These are phyloP conservation scores for Tuber indicum DNA, from an alignment of 495 filamentous ascomycete species.

Conservation along the genomic window DNA sequence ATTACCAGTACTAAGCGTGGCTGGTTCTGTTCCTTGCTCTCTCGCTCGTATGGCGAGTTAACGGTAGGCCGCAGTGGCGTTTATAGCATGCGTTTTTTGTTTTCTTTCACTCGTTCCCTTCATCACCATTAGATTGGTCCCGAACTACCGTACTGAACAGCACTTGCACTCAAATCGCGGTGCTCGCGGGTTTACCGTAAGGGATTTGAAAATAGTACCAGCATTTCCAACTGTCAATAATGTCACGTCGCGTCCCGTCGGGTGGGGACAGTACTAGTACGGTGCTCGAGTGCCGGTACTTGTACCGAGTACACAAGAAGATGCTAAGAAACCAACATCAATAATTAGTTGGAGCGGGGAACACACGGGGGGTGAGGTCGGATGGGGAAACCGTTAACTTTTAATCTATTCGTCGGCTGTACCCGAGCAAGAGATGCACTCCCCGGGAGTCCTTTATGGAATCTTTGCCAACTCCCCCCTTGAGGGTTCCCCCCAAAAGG, in stretches of 20 bases:
- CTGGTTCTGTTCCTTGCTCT: background rate
- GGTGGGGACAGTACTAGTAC: background rate
- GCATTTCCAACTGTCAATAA: background rate
- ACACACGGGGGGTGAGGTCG: background rate
- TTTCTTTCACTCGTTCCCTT: background rate
- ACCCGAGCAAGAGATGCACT: background rate
- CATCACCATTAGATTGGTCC: background rate
- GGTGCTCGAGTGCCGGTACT: no score
- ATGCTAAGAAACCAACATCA: background rate
- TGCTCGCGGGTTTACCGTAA: background rate
- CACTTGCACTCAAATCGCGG: background rate
- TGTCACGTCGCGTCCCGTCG: background rate
- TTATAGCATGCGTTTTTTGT: background rate
- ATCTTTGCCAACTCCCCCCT: background rate
- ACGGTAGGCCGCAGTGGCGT: background rate
- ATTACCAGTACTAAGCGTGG: background rate
- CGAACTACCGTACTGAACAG: background rate
- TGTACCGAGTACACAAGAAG: background rate
- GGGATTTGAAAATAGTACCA: background rate
- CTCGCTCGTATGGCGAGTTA: background rate
- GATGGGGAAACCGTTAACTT: background rate
- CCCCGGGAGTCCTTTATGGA: background rate
- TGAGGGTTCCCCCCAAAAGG: background rate
- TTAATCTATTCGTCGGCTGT: background rate
- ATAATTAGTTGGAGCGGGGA: background rate